phyloP scores from a whole-genome alignment of 805 yeast genomes.

The Candida tallmaniae region DNA sequence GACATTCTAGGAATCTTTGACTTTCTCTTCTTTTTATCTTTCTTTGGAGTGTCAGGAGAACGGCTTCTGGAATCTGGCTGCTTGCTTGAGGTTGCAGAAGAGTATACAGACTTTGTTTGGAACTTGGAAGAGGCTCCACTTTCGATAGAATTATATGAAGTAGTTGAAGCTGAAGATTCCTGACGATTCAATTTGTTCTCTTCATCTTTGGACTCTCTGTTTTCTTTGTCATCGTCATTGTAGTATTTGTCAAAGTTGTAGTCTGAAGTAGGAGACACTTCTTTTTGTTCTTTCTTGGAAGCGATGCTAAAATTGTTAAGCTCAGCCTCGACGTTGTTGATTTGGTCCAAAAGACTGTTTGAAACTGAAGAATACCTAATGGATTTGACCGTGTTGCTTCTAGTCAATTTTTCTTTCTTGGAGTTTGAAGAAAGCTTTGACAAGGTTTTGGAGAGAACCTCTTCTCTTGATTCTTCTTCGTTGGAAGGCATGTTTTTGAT shows the following conservation, averaged over 20 bases:
- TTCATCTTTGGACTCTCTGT: constrained; percentile 1
- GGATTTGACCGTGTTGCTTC: constrained; percentile 28
- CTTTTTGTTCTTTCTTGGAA: background rate
- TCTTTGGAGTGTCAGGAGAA: constrained; percentile 1
- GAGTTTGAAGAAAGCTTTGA: constrained; percentile 4
- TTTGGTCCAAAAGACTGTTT: constrained; percentile 10
- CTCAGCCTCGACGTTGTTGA: constrained; percentile 5
- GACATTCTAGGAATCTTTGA: constrained; percentile 1
- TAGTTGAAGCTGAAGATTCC: constrained; percentile 11
- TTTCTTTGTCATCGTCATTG: background rate
- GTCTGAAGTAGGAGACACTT: background rate
- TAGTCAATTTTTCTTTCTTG: constrained; percentile 11
- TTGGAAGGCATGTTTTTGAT: background rate
- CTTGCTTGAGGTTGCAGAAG: background rate
- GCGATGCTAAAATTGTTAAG: constrained; percentile 1
- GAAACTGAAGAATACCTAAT: constrained; percentile 37
- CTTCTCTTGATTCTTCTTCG: constrained; percentile 1
- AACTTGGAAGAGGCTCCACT: constrained; percentile 24
- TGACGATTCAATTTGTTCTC: constrained; percentile 3
- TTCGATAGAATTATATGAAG: constrained; percentile 27
- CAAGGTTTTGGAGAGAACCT: background rate
- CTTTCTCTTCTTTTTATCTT: constrained; percentile 4
- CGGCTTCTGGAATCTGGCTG: background rate
- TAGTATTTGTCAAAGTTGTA: background rate
- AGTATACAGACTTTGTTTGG: constrained; percentile 2